phyloP scores from a whole-genome alignment of 768 basidiomycete genomes.

The Phanerodontia chrysosporium region DNA sequence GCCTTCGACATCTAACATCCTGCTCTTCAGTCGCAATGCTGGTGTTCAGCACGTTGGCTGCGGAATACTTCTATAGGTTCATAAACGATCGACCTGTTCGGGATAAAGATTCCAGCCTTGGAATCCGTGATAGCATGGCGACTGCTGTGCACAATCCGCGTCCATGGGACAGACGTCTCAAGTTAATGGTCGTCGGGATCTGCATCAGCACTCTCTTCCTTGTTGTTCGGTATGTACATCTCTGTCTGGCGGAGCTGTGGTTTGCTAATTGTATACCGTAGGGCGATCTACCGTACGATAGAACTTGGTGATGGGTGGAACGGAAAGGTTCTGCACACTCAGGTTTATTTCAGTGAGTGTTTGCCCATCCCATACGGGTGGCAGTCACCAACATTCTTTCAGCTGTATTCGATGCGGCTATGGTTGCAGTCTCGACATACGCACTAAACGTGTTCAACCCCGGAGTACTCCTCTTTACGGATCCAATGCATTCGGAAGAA shows the following conservation, averaged over 20 bases:
- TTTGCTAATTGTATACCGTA: constrained; percentile 13
- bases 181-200: constrained; percentile 16
- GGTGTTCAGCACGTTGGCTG: constrained; percentile 35
- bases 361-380: background rate
- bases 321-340: constrained; percentile 43
- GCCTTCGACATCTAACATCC: background rate
- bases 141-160: background rate
- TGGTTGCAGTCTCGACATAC: constrained; percentile 42
- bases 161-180: constrained; percentile 3
- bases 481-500: background rate
- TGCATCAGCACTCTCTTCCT: constrained; percentile 18
- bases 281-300: constrained; percentile 44
- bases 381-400: background rate
- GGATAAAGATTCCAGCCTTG: background rate
- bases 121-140: background rate
- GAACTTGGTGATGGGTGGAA: constrained; percentile 47
- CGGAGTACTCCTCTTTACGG: constrained; percentile 26
- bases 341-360: constrained; percentile 39
- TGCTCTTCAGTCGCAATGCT: constrained; percentile 34
- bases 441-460: constrained; percentile 44
- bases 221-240: constrained; percentile 17
- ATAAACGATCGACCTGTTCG: constrained; percentile 31
- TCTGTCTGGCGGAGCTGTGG: background rate
- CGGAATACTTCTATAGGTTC: constrained; percentile 44
- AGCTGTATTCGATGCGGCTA: constrained; percentile 49